phyloP scores from a whole-genome alignment of 805 yeast genomes.

The Spathaspora girioi region DNA sequence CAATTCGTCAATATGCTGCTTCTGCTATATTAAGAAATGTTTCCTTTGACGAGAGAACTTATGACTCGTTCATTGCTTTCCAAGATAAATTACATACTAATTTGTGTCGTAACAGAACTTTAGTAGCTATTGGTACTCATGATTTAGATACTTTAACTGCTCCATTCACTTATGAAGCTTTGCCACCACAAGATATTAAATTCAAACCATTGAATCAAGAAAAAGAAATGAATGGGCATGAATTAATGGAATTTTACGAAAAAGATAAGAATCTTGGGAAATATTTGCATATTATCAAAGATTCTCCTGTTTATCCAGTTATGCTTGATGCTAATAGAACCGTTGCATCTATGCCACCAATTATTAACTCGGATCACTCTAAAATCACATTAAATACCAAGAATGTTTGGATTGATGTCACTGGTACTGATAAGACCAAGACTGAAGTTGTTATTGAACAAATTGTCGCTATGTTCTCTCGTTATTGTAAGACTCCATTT shows the following conservation, averaged over 20 bases:
- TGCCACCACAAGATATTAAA: slow-evolving; percentile 69
- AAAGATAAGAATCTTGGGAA: slow-evolving; percentile 87
- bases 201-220: slow-evolving; percentile 75
- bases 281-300: slow-evolving; percentile 81
- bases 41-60: slow-evolving; percentile 75
- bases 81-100: slow-evolving; percentile 96
- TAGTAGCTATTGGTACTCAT: slow-evolving; percentile 98
- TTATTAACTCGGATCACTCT: slow-evolving; percentile 88
- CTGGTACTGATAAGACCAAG: slow-evolving; percentile 94
- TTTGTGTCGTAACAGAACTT: slow-evolving; percentile 93
- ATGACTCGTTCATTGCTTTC: slow-evolving; percentile 90
- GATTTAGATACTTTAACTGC: slow-evolving; percentile 77
- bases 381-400: slow-evolving; percentile 82
- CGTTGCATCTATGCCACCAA: slow-evolving; percentile 94
- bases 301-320: slow-evolving; percentile 87
- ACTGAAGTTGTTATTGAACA: slow-evolving; percentile 90
- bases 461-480: slow-evolving; percentile 92
- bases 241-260: slow-evolving; percentile 85
- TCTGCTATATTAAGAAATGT: slow-evolving; percentile 90
- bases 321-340: slow-evolving; percentile 72
- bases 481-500: slow-evolving; percentile 77
- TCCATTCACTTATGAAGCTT: slow-evolving; percentile 86
- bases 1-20: slow-evolving; percentile 88
- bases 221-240: slow-evolving; percentile 65
- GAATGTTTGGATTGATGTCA: slow-evolving; percentile 87